Base-by-base conservation (phyloP, 495 filamentous ascomycete genomes). In the Beverwykella pulmonaria region DNA sequence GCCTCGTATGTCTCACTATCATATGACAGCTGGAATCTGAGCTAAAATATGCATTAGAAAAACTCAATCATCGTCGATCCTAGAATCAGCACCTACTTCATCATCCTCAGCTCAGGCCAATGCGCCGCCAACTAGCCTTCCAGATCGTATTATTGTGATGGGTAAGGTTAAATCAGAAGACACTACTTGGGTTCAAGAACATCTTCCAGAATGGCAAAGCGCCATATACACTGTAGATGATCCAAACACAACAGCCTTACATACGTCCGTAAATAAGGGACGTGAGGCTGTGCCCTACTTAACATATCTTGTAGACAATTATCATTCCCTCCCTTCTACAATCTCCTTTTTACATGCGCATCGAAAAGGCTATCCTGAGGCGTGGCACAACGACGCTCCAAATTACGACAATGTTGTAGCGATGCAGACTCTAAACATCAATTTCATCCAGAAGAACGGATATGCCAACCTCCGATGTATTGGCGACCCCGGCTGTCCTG, bases 241-340 rank as follows among this genome's bases (percentile, higher is more conserved):
- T 53, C 69, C 74, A 8, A 30, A 58, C 3, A 75, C 77, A 2
- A 36, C 56, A 2, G 10, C 15, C 1, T 72, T 82, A 25, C 81
- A 77, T 0, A 78, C 85, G 3, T 81, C 83, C 5, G 60, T 65
- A 2, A 88, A 87, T 71, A 86, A 86, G 68, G 85, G 86, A 3
- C 81, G 82, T 63, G 87, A 90, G 71, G 85, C 82, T 9, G 81
- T 79, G 63, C 73, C 77, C 48, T 84, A 84, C 57, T 77, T 84
- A 19, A 79, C 80, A 61, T 83, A 82, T 65, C 76, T 84, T 26
- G 75, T 82, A 30, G 80, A 83, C 63, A 70, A 84, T 63, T 84
- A 84, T 71, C 36, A 76, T 69, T 54, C 63, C 26, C 78, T 84
- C 30, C 80, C 82, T 20, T 58, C 75, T 12, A 79, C 74, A 30